Percentiles rank a stretch among this genome's conserved stretches.
Evolutionary conservation across 2,329 filamentous ascomycete genomes (phyloP).

Genomic region (Podosphaera xanthii): DNA sequence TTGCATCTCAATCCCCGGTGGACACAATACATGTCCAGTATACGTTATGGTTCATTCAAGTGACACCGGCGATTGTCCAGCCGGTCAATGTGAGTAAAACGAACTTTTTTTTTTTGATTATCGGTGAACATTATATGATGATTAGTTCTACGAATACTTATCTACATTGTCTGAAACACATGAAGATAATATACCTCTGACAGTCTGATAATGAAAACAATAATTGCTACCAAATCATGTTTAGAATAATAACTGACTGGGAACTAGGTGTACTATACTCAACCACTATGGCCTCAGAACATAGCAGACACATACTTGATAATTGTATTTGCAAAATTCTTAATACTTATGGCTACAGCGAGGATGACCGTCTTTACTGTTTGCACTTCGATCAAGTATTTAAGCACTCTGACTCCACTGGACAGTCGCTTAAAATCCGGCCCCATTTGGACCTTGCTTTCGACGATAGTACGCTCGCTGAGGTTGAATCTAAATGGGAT

Average conservation of each 20-base stretch:
- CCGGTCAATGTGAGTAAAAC: constrained; percentile 60
- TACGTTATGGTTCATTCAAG: constrained; percentile 55
- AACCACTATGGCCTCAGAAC: constrained; percentile 8
- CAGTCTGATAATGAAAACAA: constrained; percentile 46
- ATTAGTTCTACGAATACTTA: constrained; percentile 77
- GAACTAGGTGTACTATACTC: constrained; percentile 17
- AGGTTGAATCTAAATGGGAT: constrained; percentile 52
- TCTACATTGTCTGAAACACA: constrained; percentile 99
- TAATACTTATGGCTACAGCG: constrained; percentile 12
- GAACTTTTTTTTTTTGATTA: constrained; percentile 4
- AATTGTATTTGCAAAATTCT: constrained; percentile 23
- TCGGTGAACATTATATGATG: constrained; percentile 47
- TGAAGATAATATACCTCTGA: constrained; percentile 79
- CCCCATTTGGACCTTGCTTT: constrained; percentile 45
- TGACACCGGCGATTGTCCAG: constrained; percentile 79
- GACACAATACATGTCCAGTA: constrained; percentile 23
- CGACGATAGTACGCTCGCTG: constrained; percentile 43
- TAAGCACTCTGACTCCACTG: constrained; percentile 11
- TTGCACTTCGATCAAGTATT: constrained; percentile 31
- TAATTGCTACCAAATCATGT: constrained; percentile 4
- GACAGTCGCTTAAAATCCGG: constrained; percentile 7
- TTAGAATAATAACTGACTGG: constrained; percentile 7
- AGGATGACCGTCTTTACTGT: constrained; percentile 23
- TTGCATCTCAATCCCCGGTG: constrained; percentile 20
- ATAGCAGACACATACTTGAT: constrained; percentile 10